Conservation (phyloP, 2,329 filamentous ascomycete species). For the Thermothelomyces thermophilus region DNA sequence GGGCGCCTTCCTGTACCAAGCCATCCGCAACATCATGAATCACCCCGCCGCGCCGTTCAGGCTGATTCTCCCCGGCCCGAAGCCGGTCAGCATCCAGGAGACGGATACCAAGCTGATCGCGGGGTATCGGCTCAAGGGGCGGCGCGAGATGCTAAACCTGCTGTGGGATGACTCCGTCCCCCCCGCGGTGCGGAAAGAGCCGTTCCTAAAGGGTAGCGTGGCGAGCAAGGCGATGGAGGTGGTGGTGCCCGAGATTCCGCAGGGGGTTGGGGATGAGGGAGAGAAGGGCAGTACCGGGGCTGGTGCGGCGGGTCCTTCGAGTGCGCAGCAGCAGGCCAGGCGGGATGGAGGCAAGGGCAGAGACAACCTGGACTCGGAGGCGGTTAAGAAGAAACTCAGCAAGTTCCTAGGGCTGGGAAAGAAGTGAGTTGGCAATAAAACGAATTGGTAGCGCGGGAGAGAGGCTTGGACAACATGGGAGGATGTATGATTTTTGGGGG, state of each 20-base stretch:
- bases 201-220: conserved; percentile 53
- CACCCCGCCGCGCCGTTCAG: conserved; percentile 60
- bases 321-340: conserved; percentile 26
- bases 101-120: conserved; percentile 55
- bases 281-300: conserved; percentile 23
- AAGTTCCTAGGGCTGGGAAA: conserved; percentile 71
- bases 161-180: conserved; percentile 62
- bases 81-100: conserved; percentile 41
- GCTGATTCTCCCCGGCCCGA: conserved; percentile 54
- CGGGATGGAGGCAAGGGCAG: conserved; percentile 26
- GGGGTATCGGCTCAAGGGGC: conserved; percentile 61
- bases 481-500: background rate
- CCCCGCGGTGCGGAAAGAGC: conserved; percentile 45
- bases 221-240: conserved; percentile 59
- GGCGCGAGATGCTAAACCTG: conserved; percentile 66
- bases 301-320: conserved; percentile 14
- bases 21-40: conserved; percentile 66
- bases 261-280: conserved; percentile 35
- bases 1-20: conserved; percentile 64
- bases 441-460: background rate
- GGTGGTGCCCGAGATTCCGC: conserved; percentile 52
- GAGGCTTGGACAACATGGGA: background rate
- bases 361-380: conserved; percentile 29
- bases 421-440: conserved; percentile 45
- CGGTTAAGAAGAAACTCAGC: conserved; percentile 44